A percentile compares a stretch with the other conserved stretches of the same genome.
These are phyloP conservation scores for Termitomyces heimii DNA, from an alignment of 768 basidiomycete genomes.

Conservation along the genomic window DNA sequence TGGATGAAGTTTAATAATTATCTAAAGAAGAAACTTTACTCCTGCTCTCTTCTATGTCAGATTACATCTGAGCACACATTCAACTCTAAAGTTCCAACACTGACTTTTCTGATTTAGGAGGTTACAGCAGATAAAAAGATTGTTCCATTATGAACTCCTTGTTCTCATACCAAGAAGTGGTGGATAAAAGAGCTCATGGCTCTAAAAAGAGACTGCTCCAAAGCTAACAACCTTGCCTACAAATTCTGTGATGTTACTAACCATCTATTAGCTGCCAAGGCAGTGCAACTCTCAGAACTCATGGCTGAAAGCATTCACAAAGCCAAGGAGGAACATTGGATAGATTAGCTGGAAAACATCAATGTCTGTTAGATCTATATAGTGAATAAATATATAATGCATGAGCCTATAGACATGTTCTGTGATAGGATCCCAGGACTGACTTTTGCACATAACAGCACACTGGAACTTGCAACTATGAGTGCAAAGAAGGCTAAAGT, in stretches of 20 bases:
- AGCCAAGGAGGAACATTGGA: neutral
- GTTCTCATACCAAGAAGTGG: neutral
- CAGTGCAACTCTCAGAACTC: accelerated
- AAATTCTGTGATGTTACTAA: neutral
- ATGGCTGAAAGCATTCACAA: neutral
- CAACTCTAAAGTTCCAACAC: neutral
- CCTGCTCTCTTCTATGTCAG: neutral
- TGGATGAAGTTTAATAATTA: neutral
- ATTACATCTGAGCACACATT: neutral
- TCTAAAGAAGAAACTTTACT: neutral
- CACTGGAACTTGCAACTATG: accelerated
- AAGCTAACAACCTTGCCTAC: neutral
- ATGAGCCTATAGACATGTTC: neutral
- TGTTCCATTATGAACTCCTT: accelerated
- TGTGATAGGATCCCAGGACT: neutral
- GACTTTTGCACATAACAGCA: accelerated
- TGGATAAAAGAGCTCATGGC: neutral
- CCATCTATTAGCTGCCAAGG: neutral
- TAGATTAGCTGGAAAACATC: neutral
- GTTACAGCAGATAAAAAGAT: neutral
- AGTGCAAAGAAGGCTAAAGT: neutral
- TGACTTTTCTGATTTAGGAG: neutral
- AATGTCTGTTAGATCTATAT: neutral
- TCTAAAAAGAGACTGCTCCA: neutral
- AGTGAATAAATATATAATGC: neutral